Base-by-base conservation (phyloP, 371 early-diverging fungal species). In the Mucor sp. region DNA sequence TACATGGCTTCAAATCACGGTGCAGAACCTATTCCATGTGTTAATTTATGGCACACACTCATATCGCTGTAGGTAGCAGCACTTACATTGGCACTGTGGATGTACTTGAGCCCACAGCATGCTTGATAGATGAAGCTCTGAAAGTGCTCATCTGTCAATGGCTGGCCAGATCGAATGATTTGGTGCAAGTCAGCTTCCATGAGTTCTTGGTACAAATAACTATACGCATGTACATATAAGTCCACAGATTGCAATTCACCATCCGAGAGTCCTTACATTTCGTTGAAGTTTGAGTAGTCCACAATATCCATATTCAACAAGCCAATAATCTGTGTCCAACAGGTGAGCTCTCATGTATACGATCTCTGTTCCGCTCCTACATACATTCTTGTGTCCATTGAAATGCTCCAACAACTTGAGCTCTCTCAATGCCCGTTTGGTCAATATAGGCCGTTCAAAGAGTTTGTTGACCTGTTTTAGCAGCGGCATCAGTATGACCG, bases 171-270 rank as follows among this genome's bases (percentile, higher is more conserved):
- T 53, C 94, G 91, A 72, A 99, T 97, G 69, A 99, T 97, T 69
- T 96, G 98, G 80, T 98, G 98, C 64, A 99, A 85, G 79, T 99
- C 99, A 43, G 99, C 98, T 74, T 99, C 99, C 99, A 99, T 99
- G 55, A 99, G 79, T 77, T 95, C 97, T 78, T 96, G 92, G 25
- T 93, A 89, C 68, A 95, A 77, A 67, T 94, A 90, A 55, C 90
- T 90, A 69, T 30, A 25, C 9, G 8, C 3, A 25, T 25, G 14
- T 23, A 19, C 14, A 60, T 14, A 4, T 33, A n/a, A 37, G n/a
- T 55, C 37, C 19, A 55, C 32, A 47, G 9, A 0, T 43, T 8
- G 28, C 7, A 28, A 25, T 15, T 33, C 67, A 11, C 23, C n/a
- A 11, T 50, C 21, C 25, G 12, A 50, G 30, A 30, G 33, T 11